Conservation (phyloP, 495 filamentous ascomycete species). For the Aspergillus coremiiformis region DNA sequence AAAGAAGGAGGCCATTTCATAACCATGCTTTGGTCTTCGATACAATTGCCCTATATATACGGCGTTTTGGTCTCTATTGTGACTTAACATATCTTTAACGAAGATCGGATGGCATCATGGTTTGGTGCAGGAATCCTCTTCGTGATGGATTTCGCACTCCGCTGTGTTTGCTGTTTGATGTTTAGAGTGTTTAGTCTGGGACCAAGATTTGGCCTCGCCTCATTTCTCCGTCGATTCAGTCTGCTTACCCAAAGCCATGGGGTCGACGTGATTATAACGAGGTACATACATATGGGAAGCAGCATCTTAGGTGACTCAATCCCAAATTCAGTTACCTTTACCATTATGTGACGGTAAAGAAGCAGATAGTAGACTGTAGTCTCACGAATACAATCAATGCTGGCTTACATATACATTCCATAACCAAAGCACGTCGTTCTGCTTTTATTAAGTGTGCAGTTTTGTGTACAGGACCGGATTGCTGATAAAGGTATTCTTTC, state of each 20-base stretch:
- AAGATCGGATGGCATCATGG: slow-evolving; percentile 10
- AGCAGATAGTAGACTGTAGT: background rate
- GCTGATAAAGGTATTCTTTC: slow-evolving; percentile 14
- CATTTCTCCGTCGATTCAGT: slow-evolving; percentile 22
- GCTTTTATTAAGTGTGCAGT: background rate
- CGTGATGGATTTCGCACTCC: slow-evolving; percentile 45
- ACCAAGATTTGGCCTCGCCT: slow-evolving; percentile 18
- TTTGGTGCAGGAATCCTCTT: slow-evolving; percentile 30
- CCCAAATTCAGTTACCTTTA: background rate
- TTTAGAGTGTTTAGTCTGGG: slow-evolving; percentile 8
- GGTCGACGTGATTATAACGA: slow-evolving; percentile 44
- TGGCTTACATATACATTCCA: background rate
- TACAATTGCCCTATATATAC: slow-evolving; percentile 80
- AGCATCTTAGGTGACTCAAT: background rate
- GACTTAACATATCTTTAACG: background rate
- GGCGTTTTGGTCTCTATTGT: slow-evolving; percentile 21
- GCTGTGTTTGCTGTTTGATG: slow-evolving; percentile 27
- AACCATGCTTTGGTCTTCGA: slow-evolving; percentile 62
- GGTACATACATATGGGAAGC: slow-evolving; percentile 42
- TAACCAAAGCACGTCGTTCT: background rate
- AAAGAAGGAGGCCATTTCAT: slow-evolving; percentile 77
- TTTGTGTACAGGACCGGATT: background rate
- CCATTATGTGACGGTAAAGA: background rate
- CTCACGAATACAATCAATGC: background rate
- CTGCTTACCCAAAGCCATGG: slow-evolving; percentile 46